phyloP scores from a whole-genome alignment of 176 grass and related monocot species.

The Aegilops bicornis region DNA sequence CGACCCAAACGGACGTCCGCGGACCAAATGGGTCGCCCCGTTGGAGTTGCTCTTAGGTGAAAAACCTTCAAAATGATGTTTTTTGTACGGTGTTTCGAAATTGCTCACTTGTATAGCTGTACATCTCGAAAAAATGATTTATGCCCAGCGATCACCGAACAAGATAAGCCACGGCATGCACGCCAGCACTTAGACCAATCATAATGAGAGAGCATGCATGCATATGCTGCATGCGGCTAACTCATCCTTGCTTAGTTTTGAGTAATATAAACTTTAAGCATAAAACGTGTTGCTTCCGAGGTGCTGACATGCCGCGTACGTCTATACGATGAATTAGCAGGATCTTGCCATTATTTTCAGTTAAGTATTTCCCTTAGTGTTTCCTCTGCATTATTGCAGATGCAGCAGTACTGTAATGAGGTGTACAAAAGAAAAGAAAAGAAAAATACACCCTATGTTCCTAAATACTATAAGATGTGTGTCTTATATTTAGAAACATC shows the following conservation, averaged over 20 bases:
- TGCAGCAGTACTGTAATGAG: background rate
- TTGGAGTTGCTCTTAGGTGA: too few relatives aligned
- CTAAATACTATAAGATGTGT: too few relatives aligned
- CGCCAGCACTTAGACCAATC: conserved; percentile 27
- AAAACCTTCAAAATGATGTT: too few relatives aligned
- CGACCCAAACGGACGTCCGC: too few relatives aligned
- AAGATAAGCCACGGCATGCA: conserved; percentile 29
- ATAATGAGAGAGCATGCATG: conserved; percentile 3
- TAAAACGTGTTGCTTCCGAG: conserved; percentile 27
- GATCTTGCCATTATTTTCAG: conserved; percentile 11
- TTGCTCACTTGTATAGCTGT: background rate
- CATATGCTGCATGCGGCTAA: conserved; percentile 6
- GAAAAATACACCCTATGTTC: too few relatives aligned
- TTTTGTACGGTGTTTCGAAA: too few relatives aligned
- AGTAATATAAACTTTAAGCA: conserved; percentile 49
- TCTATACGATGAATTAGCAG: background rate
- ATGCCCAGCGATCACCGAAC: background rate
- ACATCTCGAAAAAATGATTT: background rate
- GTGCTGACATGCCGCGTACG: conserved; percentile 35
- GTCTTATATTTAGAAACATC: too few relatives aligned
- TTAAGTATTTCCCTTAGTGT: background rate
- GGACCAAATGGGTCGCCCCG: too few relatives aligned
- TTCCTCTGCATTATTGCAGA: conserved; percentile 44
- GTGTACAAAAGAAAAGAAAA: background rate
- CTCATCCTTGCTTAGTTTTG: conserved; percentile 29